A percentile compares a stretch with the other conserved stretches of the same genome.
Evolutionary conservation across 345 rosid species (phyloP).

Genomic region (Corymbia maculata): DNA sequence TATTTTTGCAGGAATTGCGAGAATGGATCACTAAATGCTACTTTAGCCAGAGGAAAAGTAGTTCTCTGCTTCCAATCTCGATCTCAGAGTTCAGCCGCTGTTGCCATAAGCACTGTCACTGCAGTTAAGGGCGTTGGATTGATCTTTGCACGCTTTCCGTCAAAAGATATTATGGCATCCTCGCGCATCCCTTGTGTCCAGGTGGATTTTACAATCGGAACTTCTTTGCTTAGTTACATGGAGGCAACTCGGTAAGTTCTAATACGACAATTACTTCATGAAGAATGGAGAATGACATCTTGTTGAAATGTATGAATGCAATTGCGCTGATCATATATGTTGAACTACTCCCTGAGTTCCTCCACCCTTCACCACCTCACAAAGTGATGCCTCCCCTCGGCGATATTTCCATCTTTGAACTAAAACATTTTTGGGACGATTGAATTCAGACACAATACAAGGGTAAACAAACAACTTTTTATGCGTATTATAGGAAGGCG

Average conservation of each 20-base stretch:
- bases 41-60: slow-evolving; percentile 40
- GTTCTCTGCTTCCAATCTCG: slow-evolving; percentile 40
- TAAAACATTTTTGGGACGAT: background rate
- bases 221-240: slow-evolving; percentile 35
- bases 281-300: background rate
- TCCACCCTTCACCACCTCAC: background rate
- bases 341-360: background rate
- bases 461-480: background rate
- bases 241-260: slow-evolving; percentile 21
- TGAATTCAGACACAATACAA: background rate
- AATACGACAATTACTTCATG: background rate
- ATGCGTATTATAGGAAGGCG: background rate
- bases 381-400: background rate
- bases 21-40: slow-evolving; percentile 21
- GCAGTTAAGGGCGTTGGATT: slow-evolving; percentile 27
- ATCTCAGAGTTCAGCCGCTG: slow-evolving; percentile 24
- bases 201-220: slow-evolving; percentile 33
- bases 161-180: slow-evolving; percentile 25
- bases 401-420: background rate
- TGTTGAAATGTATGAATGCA: background rate
- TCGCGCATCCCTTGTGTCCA: slow-evolving; percentile 24
- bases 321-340: background rate
- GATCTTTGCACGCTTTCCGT: slow-evolving; percentile 33
- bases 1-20: slow-evolving; percentile 26
- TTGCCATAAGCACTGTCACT: slow-evolving; percentile 23